Base-by-base conservation (phyloP, 1,139 yeast genomes). In the Yarrowia galli region DNA sequence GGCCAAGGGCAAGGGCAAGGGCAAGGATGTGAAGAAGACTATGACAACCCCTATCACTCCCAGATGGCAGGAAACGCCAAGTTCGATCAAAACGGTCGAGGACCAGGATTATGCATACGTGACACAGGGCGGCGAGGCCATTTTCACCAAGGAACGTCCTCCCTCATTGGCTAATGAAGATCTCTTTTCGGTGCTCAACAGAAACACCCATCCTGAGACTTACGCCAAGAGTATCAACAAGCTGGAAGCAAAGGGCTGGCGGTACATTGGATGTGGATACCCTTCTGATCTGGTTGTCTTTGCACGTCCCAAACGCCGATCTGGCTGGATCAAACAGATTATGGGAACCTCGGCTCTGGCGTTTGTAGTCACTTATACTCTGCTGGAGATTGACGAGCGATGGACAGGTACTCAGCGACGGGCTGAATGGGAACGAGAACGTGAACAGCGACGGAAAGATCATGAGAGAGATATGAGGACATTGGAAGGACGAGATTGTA, bases 191-290 rank as follows among this genome's bases (percentile, higher is more conserved):
- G 77, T 84, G 18, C 79, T 86, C 67, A 79, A 80, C 35, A 78
- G 77, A 45, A 77, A 87, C 66, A 74, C 76, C 15, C 70, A 79
- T 73, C 75, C 81, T 60, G 78, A 79, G 69, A 61, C 71, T 58
- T 74, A 77, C 71, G 73, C 78, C 68, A 76, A 75, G 42, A 69
- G 76, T 9, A 77, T 81, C 9, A 76, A 77, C 61, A 77, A 74
- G 69, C 75, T 84, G 32, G 82, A 83, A 68, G 75, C 74, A 32
- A 72, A 76, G 49, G 80, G 81, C 3, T 86, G 87, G 87, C 77
- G 75, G 66, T 74, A 85, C 58, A 78, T 83, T 60, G 88, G 87
- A 2, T 79, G 82, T 18, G 82, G 77, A 6, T 77, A 74, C 7
- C 71, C 75, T 18, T 78, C 77, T 15, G 78, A 77, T 70, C 75